A percentile compares a stretch with the other conserved stretches of the same genome.
Conservation (phyloP, 2,329 filamentous ascomycete genomes). For the Fusarium tjaetaba region DNA sequence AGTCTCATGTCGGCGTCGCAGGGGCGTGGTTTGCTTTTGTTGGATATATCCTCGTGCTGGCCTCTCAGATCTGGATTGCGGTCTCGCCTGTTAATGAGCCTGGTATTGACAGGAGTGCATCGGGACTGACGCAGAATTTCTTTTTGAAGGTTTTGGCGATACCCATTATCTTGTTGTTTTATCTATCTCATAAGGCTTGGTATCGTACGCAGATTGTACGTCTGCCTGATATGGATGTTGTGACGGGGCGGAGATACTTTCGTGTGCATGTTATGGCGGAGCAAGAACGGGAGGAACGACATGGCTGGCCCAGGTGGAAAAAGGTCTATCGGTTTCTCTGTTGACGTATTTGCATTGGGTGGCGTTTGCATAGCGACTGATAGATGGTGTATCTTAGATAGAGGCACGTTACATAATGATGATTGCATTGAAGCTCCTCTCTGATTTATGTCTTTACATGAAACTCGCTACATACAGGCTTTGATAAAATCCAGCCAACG, state of each 20-base stretch:
- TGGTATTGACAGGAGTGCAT: slow-evolving; percentile 48
- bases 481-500: not conserved
- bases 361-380: not conserved
- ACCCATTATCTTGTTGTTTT: slow-evolving; percentile 75
- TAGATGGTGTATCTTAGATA: fast-evolving
- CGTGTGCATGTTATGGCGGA: slow-evolving; percentile 80
- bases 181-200: slow-evolving; percentile 78
- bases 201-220: slow-evolving; percentile 75
- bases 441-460: not conserved
- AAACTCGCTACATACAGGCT: not conserved
- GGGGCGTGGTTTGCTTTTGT: slow-evolving; percentile 85
- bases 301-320: slow-evolving; percentile 80
- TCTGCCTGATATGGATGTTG: slow-evolving; percentile 81
- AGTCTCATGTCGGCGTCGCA: slow-evolving; percentile 77
- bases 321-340: slow-evolving; percentile 78
- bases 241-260: slow-evolving; percentile 85
- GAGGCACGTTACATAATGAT: fast-evolving
- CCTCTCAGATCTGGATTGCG: slow-evolving; percentile 89
- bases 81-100: slow-evolving; percentile 75
- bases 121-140: slow-evolving; percentile 68
- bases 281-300: slow-evolving; percentile 80
- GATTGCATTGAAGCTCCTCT: not conserved
- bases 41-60: slow-evolving; percentile 79
- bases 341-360: slow-evolving; percentile 46
- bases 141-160: slow-evolving; percentile 78